phyloP scores from a whole-genome alignment of 208 protist species.

The Trypanosoma rangeli region DNA sequence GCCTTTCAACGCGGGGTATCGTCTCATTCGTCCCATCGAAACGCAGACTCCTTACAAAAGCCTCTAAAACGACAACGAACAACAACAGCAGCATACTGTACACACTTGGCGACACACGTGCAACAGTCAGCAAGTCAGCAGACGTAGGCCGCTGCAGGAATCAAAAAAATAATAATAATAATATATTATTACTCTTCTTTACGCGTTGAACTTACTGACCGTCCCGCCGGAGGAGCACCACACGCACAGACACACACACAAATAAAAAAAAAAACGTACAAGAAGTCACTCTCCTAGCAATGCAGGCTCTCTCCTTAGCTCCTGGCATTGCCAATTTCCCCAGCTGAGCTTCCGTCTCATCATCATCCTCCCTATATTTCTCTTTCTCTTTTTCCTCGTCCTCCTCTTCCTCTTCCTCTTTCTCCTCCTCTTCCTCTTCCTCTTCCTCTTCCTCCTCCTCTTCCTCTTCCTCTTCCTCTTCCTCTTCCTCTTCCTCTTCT shows the following conservation, averaged over 20 bases:
- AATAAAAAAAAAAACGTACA: neutral
- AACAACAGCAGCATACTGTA: too few species aligned
- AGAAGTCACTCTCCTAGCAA: neutral
- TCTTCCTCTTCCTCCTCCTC: conserved; percentile 21
- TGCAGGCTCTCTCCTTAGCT: too few species aligned
- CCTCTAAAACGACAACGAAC: too few species aligned
- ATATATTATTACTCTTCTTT: too few species aligned
- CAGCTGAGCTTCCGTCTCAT: neutral
- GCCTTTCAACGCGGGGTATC: too few species aligned
- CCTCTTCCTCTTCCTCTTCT: conserved; percentile 30
- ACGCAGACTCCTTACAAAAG: too few species aligned
- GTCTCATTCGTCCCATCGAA: too few species aligned
- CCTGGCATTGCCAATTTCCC: neutral
- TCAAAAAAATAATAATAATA: too few species aligned
- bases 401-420: conserved; percentile 26
- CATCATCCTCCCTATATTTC: conserved; percentile 18
- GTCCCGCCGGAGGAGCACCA: neutral
- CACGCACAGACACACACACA: neutral
- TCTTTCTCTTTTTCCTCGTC: conserved; percentile 15
- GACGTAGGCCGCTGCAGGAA: too few species aligned
- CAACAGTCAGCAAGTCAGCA: too few species aligned
- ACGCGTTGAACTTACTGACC: neutral
- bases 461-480: conserved; percentile 26
- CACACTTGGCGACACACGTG: too few species aligned
- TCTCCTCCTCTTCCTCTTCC: conserved; percentile 24